Evolutionary conservation across 2,329 filamentous ascomycete genomes (phyloP), one percentile per base, ranked within the genome.

Genomic region (Passalora sequoiae): DNA sequence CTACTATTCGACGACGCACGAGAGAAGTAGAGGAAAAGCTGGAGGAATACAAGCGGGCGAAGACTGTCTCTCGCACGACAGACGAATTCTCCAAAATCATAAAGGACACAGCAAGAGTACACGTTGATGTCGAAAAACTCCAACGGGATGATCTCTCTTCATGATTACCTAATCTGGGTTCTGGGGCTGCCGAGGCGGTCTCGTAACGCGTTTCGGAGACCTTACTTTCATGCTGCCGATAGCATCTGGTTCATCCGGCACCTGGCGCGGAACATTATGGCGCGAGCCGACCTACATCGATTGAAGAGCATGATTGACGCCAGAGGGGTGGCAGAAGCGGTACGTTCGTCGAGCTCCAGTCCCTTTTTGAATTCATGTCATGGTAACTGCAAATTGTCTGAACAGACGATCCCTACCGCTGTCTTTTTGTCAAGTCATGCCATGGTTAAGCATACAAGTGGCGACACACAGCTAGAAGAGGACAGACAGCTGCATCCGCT

Each of bases 1-100:
- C 45, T 33, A 50, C 41, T 22, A 29, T 70, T 35, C 56, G 47
- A 43, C 56, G 65, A 46, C 53, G 65, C 2, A 60, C 63, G 37
- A 53, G 45, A 12, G 49, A 66, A 31, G 63, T 61, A 9, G 58
- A 60, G 42, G 56, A 59, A 47, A 56, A 53, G 37, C 38, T 71
- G 44, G 60, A 59, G 31, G 49, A 64, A 35, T 72, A 69, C 50
- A 59, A 57, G 13, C 62, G 60, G 5, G 60, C 58, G 42, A 62
- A 59, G 36, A 65, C 60, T 9, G 60, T 70, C 56, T 44, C 57
- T 37, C 66, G 68, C 43, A 57, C 71, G 45, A 68, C 64, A 39
- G 55, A 42, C 49, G 54, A 69, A 54, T 71, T 69, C 54, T 60
- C 49, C 24, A 55, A 61, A 36, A 53, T 61, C 17, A 10, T 54